Base-by-base conservation (phyloP, 2,329 filamentous ascomycete species). In the Diaporthe ampelina region DNA sequence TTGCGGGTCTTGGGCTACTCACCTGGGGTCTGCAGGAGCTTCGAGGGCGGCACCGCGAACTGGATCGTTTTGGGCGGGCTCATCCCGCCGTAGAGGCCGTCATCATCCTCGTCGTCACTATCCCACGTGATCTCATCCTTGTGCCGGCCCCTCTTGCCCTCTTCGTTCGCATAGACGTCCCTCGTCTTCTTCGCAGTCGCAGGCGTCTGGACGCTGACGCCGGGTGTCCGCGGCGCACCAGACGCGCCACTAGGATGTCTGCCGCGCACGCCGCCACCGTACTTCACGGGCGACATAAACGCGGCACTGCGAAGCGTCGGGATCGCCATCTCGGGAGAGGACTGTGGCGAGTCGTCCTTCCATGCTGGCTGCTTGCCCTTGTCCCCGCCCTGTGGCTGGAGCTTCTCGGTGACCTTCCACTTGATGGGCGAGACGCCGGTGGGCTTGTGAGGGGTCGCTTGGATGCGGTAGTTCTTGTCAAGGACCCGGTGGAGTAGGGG, bases 51-150 rank as follows among this genome's bases (percentile, higher is more conserved):
- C 63, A 97, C 84, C 58, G 93, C 92, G 82, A 97, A 97, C 80
- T 95, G 94, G 75, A 97, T 95, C 15, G 94, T 97, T 87, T 98
- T 98, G 0, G 97, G 97, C 37, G 97, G 97, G 80, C 94, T 98
- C 83, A 95, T 93, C 8, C 92, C 94, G 9, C 89, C 89, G 74
- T 93, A 92, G 8, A 90, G 80, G 56, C 88, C 90, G 32, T 88
- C 88, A 52, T 90, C 90, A 65, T 92, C 90, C 13, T 91, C 90
- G 37, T 93, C 93, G 73, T 95, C 93, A 79, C 92, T 94, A 70
- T 95, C 93, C 92, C 95, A 97, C 24, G 87, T 88, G 73, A 92
- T 90, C 80, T 92, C 91, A 24, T 72, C 72, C 74, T 81, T 84
- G 37, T 82, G 81, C 73, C 78, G 17, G 74, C 78, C 17, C 79